Percentiles rank a stretch among this genome's conserved stretches.
Evolutionary conservation across 352 stramenopile genomes (phyloP).

Genomic region (Phytophthora hybrid): DNA sequence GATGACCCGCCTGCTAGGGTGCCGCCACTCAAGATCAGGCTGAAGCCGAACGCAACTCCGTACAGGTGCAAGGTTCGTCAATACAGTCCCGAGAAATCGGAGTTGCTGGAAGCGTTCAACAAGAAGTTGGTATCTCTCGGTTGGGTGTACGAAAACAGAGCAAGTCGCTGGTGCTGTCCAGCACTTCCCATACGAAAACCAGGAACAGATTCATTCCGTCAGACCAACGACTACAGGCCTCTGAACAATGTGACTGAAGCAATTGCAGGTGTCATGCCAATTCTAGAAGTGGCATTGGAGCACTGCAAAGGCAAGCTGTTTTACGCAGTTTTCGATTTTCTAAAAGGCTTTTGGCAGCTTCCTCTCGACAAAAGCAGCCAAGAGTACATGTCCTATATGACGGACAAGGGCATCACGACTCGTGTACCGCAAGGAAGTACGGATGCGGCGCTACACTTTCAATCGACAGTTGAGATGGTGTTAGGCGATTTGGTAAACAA

Average conservation of each 20-base stretch:
- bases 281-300: too few relatives aligned
- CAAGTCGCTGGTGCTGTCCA: conserved; percentile 10
- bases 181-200: neutral
- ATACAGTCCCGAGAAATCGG: conserved; percentile 10
- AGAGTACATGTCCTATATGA: conserved; percentile 33
- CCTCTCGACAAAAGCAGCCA: too few relatives aligned
- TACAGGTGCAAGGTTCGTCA: conserved; percentile 17
- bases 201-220: neutral
- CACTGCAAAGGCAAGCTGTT: too few relatives aligned
- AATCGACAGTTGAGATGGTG: conserved; percentile 24
- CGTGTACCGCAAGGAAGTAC: conserved; percentile 5
- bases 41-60: neutral
- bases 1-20: neutral
- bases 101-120: conserved; percentile 3
- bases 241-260: neutral
- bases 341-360: too few relatives aligned
- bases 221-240: conserved; percentile 3
- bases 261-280: conserved; percentile 16
- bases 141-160: conserved; percentile 15
- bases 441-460: conserved; percentile 17
- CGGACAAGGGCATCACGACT: conserved; percentile 18
- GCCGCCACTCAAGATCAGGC: conserved; percentile 1
- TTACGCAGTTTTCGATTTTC: too few relatives aligned
- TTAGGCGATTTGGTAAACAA: neutral
- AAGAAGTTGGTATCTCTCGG: conserved; percentile 8